Evolutionary conservation across 805 yeast genomes (phyloP), one percentile per base, ranked within the genome.

Genomic region (Pichia thaimueangensis): DNA sequence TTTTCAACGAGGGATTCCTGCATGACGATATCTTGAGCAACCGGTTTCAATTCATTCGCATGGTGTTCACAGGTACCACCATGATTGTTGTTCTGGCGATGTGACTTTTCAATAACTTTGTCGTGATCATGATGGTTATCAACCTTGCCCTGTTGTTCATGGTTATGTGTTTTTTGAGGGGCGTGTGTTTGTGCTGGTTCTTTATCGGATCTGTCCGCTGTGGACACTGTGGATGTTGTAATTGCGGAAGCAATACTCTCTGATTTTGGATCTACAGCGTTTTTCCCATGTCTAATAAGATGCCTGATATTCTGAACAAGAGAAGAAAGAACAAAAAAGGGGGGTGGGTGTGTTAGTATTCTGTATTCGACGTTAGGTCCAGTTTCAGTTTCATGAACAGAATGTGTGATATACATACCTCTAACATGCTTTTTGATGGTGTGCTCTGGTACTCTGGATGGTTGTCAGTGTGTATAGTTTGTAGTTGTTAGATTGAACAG

Each of bases 271-370:
- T 40, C 45, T 1, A 30, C 63, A 6, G 68, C 69, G 38, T 64
- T 67, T 45, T 56, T 65, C 15, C 73, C 73, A 42, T 68, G 71
- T 41, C 72, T 61, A 39, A 69, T 69, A 43, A 68, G 65, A 44
- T 68, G 66, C 51, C 65, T 66, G 29, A 69, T 51, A 52, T 65
- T 67, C 39, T 41, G 15, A n/a, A n/a, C n/a, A n/a, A n/a, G n/a
- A n/a, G n/a, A n/a, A 37, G 22, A 13, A 37, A 12, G 9, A 9
- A 5, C 9, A 19, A 17, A 31, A 19, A 5, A 19, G 7, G 11
- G 11, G 12, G 11, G 17, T 12, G 19, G 12, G 15, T 5, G 6
- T 31, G 35, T 32, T 32, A 32, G 35, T 32, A 32, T 22, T 31
- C 5, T 19, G 23, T 19, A n/a, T n/a, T n/a, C n/a, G n/a, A n/a